Evolutionary conservation across 805 yeast genomes (phyloP).

Genomic region (Wickerhamiella hasegawae): DNA sequence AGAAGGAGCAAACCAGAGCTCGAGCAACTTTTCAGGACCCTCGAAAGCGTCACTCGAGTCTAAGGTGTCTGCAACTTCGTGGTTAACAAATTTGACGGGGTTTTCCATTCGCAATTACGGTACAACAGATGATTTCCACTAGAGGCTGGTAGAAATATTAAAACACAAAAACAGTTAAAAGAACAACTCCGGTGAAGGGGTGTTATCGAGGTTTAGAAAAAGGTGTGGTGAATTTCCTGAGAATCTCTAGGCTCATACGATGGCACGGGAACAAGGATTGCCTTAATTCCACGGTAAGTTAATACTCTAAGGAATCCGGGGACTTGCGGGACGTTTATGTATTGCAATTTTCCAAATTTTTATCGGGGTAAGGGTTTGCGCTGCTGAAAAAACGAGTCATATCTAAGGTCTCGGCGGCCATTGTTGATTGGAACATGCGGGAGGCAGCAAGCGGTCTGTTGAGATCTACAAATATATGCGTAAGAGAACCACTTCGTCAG

Average conservation of each 20-base stretch:
- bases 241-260: conserved; percentile 11
- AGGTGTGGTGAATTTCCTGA: conserved; percentile 11
- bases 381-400: neutral
- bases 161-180: conserved; percentile 7
- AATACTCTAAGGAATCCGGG: neutral
- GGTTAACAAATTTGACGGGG: conserved; percentile 41
- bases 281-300: neutral
- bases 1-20: conserved; percentile 64
- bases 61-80: conserved; percentile 56
- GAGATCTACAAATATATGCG: too few relatives aligned
- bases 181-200: conserved; percentile 5
- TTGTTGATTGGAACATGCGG: neutral
- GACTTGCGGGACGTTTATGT: neutral
- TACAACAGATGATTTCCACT: neutral
- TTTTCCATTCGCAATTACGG: conserved; percentile 8
- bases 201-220: conserved; percentile 13
- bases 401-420: neutral
- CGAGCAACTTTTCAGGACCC: conserved; percentile 90
- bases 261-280: conserved; percentile 2
- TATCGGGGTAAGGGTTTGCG: neutral
- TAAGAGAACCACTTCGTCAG: too few relatives aligned
- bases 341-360: neutral
- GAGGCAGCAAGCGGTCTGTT: too few relatives aligned
- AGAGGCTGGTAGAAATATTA: conserved; percentile 2
- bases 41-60: conserved; percentile 91